Percentiles rank a stretch among this genome's conserved stretches.
Evolutionary conservation across 495 filamentous ascomycete genomes (phyloP).

Genomic region (Clavariopsis aquatica): DNA sequence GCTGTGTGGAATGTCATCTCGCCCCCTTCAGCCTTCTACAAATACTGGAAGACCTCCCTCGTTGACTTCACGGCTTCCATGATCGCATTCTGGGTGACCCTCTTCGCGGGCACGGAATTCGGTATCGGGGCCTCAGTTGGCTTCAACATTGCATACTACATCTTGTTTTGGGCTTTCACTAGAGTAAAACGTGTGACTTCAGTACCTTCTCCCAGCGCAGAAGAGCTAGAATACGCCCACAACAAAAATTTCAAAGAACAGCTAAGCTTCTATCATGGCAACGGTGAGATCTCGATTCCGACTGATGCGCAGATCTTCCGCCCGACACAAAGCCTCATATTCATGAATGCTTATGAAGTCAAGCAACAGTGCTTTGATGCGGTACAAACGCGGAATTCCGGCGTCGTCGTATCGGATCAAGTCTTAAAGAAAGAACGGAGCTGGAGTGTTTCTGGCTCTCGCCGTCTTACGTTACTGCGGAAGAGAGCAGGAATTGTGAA

Average conservation of each 20-base stretch:
- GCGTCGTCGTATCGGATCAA: conserved; percentile 35
- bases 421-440: conserved; percentile 40
- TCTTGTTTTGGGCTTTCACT: conserved; percentile 51
- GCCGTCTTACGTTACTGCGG: conserved; percentile 43
- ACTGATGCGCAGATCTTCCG: conserved; percentile 19
- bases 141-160: conserved; percentile 33
- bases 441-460: conserved; percentile 51
- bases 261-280: not conserved
- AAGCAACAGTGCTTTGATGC: conserved; percentile 48
- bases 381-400: conserved; percentile 45
- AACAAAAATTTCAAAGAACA: not conserved
- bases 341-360: conserved; percentile 49
- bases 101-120: conserved; percentile 83
- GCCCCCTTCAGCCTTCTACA: conserved; percentile 84
- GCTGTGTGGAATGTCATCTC: conserved; percentile 94
- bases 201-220: not conserved
- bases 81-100: conserved; percentile 82
- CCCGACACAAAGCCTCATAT: conserved; percentile 6
- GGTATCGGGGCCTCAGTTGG: conserved; percentile 86
- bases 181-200: conserved; percentile 45
- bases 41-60: conserved; percentile 91
- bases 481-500: conserved; percentile 10
- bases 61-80: conserved; percentile 91
- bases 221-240: not conserved
- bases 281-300: not conserved